Percentiles rank a stretch among this genome's conserved stretches.
Conservation (phyloP, 2,329 filamentous ascomycete species). For the Calonectria henricotiae region DNA sequence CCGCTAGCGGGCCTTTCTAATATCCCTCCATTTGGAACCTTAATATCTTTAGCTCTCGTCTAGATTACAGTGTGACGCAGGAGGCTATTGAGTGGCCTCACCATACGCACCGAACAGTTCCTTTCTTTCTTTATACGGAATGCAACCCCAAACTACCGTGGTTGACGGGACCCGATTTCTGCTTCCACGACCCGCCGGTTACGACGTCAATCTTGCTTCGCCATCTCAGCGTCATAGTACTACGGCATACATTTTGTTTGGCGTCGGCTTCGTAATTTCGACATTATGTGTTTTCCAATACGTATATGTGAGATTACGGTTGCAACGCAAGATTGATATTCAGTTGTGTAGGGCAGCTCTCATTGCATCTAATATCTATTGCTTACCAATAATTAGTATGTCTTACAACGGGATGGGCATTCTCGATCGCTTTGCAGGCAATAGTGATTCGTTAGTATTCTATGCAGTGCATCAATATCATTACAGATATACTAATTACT, state of each 20-base stretch:
- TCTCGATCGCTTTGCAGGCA: constrained; percentile 7
- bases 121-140: not conserved
- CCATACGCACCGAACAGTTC: not conserved
- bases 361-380: not conserved
- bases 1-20: constrained; percentile 9
- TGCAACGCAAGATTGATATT: constrained; percentile 29
- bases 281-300: constrained; percentile 49
- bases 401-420: constrained; percentile 2
- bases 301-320: constrained; percentile 43
- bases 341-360: constrained; percentile 26
- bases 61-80: not conserved
- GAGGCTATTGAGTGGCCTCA: not conserved
- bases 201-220: constrained; percentile 54
- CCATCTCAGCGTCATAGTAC: constrained; percentile 42
- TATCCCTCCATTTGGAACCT: not conserved
- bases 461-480: too few relatives aligned
- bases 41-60: not conserved
- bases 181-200: constrained; percentile 49
- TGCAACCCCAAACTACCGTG: constrained; percentile 14
- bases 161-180: constrained; percentile 50
- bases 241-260: constrained; percentile 49
- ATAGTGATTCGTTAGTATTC: constrained; percentile 23
- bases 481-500: not conserved
- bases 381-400: constrained; percentile 18
- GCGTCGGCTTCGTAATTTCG: constrained; percentile 36